A percentile compares a stretch with the other conserved stretches of the same genome.
Conservation (phyloP, 2,329 filamentous ascomycete species). For the Colletotrichum sp. region DNA sequence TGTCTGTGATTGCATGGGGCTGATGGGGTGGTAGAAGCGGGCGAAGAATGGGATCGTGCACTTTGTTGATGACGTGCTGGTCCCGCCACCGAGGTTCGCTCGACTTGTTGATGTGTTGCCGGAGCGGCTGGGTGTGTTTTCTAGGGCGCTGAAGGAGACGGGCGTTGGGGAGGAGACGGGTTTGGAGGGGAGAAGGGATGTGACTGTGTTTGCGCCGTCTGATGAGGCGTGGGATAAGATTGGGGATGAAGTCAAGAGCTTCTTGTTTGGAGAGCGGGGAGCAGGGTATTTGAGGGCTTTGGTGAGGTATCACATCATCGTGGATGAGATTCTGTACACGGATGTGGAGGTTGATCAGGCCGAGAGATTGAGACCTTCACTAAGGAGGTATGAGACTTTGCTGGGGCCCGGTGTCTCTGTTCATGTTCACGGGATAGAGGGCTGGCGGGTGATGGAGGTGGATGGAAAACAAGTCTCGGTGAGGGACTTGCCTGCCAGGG, state of each 20-base stretch:
- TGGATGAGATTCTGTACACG: not conserved
- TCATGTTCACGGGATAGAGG: no score
- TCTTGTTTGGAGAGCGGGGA: not conserved
- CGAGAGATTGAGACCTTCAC: no score
- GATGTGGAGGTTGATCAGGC: not conserved
- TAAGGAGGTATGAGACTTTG: not conserved
- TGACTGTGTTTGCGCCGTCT: constrained; percentile 7
- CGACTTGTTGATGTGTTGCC: not conserved
- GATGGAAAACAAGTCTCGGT: not conserved
- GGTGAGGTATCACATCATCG: constrained; percentile 1
- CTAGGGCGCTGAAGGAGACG: not conserved
- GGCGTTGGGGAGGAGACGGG: not conserved
- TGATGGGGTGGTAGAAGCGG: not conserved
- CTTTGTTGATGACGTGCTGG: constrained; percentile 8
- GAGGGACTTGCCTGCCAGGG: not conserved
- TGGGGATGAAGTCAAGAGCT: not conserved
- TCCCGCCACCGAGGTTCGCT: constrained; percentile 8
- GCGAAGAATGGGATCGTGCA: not conserved
- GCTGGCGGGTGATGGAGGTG: not conserved
- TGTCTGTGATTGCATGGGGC: not conserved
- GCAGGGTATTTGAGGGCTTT: not conserved
- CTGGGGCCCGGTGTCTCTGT: not conserved
- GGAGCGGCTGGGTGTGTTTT: not conserved
- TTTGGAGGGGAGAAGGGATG: not conserved
- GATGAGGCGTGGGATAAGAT: not conserved